Evolutionary conservation across 176 grass and related monocot species (phyloP), one percentile per base, ranked within the genome.

Genomic region (Tillandsia fasciculata): DNA sequence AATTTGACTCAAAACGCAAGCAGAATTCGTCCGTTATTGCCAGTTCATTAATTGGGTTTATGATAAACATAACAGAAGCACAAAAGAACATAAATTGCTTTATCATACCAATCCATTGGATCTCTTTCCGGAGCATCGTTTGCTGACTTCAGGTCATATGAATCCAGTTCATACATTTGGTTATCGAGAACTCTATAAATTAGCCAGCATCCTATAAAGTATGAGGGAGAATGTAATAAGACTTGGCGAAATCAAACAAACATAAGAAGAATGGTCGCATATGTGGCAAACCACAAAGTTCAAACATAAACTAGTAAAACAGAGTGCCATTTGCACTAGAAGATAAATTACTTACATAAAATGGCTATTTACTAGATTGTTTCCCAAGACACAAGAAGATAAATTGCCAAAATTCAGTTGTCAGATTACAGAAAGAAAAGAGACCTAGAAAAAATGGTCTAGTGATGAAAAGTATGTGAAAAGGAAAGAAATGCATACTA

Each of bases 91-190:
- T n/a, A 68, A 52, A 20, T 27, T 68, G 17, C 57, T 78, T 69
- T 77, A 78, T 18, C 64, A 50, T 90, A 96, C 89, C 93, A 96
- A 70, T 90, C 81, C 89, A 85, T 90, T 77, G 93, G 93, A 85
- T 96, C 89, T 84, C 86, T 89, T 72, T 81, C 86, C 76, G 89
- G 83, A 79, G 69, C 86, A 83, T 96, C 89, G 77, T 96, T 92
- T 73, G 93, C 93, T 76, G 93, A 96, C 74, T 89, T 68, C n/a
- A 96, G 74, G 83, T 97, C 89, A 79, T 97, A 97, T 2, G 79
- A 90, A 49, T 87, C 84, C 68, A 97, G 76, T 69, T 87, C 79
- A 2, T 79, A 85, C 74, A 76, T 85, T 78, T 87, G 81, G 53
- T 56, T 80, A 82, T 77, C 72, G 24, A 22, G 29, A 64, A 90